phyloP scores from a whole-genome alignment of 768 basidiomycete species.

The Rhizopogon salebrosus region DNA sequence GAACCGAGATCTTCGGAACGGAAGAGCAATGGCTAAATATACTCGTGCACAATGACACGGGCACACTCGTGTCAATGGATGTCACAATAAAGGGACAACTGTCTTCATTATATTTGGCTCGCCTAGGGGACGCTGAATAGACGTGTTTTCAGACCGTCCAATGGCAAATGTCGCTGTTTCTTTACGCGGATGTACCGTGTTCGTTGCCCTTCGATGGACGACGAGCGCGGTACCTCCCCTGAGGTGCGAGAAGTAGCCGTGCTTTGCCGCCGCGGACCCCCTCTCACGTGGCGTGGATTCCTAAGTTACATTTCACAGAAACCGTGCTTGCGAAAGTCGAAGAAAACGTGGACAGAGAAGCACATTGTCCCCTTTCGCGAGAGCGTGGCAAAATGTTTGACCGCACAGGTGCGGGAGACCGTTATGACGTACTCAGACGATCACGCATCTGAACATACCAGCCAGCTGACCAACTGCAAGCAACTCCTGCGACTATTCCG shows the following conservation, averaged over 20 bases:
- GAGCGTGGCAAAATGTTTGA: slow-evolving; percentile 81
- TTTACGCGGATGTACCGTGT: background rate
- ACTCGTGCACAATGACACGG: slow-evolving; percentile 93
- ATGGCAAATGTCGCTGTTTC: slow-evolving; percentile 46
- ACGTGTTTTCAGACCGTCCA: slow-evolving; percentile 58
- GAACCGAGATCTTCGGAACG: too few species aligned
- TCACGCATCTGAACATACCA: slow-evolving; percentile 76
- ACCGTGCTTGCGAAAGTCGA: slow-evolving; percentile 65
- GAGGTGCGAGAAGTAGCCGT: slow-evolving; percentile 65
- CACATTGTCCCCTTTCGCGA: too few species aligned
- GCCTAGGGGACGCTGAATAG: too few species aligned
- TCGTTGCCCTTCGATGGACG: slow-evolving; percentile 30
- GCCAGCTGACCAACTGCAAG: too few species aligned
- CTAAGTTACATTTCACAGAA: too few species aligned
- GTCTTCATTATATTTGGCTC: slow-evolving; percentile 30
- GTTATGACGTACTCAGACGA: slow-evolving; percentile 85
- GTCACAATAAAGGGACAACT: slow-evolving; percentile 49
- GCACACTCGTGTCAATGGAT: slow-evolving; percentile 87
- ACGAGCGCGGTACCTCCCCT: slow-evolving; percentile 67
- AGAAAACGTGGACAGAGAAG: slow-evolving; percentile 70
- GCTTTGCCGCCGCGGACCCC: slow-evolving; percentile 92
- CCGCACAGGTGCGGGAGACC: slow-evolving; percentile 57
- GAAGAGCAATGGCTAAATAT: slow-evolving; percentile 96
- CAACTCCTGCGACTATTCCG: too few species aligned
- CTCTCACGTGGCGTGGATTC: too few species aligned